Conservation (phyloP, 2,329 filamentous ascomycete genomes). For the Venturia nashicola region DNA sequence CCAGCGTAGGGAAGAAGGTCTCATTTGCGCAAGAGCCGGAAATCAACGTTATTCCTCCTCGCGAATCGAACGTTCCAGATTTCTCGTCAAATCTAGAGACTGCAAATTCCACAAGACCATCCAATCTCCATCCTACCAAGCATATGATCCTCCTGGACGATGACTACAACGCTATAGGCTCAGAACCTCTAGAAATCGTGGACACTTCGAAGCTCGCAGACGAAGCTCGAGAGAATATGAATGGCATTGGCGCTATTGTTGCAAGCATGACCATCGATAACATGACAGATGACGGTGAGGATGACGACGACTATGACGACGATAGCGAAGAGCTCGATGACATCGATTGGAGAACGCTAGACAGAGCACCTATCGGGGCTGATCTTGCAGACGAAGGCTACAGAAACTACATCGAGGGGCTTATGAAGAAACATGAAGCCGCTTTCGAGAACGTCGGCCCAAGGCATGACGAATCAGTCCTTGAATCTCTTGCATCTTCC, state of each 20-base stretch:
- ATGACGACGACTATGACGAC: constrained; percentile 41
- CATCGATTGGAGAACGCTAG: constrained; percentile 23
- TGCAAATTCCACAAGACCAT: background rate
- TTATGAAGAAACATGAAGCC: constrained; percentile 9
- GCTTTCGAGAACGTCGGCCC: constrained; percentile 9
- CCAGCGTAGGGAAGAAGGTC: background rate
- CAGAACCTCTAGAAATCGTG: constrained; percentile 7
- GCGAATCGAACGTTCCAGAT: background rate
- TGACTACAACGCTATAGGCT: constrained; percentile 6
- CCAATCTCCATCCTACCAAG: constrained; percentile 5
- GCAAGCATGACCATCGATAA: constrained; percentile 82
- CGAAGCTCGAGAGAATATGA: constrained; percentile 30
- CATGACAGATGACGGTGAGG: constrained; percentile 31
- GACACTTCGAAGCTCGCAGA: background rate
- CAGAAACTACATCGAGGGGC: constrained; percentile 43
- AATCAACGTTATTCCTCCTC: background rate
- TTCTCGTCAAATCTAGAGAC: background rate
- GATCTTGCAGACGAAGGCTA: constrained; percentile 30
- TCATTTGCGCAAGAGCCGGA: constrained; percentile 1
- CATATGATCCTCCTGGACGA: constrained; percentile 7
- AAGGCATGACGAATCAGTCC: background rate
- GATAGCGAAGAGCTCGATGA: constrained; percentile 29
- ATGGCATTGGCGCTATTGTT: constrained; percentile 82
- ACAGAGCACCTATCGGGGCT: background rate
- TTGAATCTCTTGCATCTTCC: background rate